phyloP scores from a whole-genome alignment of 1,284 basidiomycete genomes.

The Cryptococcus sp. region DNA sequence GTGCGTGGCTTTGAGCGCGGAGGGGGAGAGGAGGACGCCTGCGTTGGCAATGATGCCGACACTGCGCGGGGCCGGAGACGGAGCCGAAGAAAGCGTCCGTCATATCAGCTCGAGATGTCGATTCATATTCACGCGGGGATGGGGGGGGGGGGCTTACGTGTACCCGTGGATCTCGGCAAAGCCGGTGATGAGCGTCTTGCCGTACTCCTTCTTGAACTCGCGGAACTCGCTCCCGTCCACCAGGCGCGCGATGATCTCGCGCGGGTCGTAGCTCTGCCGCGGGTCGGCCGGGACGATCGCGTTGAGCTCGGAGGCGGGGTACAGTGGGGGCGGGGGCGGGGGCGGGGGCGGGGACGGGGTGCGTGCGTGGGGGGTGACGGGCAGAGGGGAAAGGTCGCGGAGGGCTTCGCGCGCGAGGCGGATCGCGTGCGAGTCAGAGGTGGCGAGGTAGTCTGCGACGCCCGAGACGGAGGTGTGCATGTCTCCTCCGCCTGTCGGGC shows the following conservation, averaged over 20 bases:
- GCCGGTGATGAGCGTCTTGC: constrained; percentile 84
- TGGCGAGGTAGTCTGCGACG: constrained; percentile 87
- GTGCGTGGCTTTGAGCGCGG: constrained; percentile 88
- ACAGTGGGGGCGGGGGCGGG: constrained; percentile 59
- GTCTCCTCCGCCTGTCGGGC: constrained; percentile 58
- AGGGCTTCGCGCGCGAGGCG: constrained; percentile 77
- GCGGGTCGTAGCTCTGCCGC: constrained; percentile 84
- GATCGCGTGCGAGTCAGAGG: constrained; percentile 84
- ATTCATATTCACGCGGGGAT: constrained; percentile 2
- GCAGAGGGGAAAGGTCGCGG: constrained; percentile 63
- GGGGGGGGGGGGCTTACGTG: constrained; percentile 28
- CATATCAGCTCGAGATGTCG: no score
- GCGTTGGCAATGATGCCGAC: constrained; percentile 91
- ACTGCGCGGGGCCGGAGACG: constrained; percentile 49
- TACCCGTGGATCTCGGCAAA: constrained; percentile 87
- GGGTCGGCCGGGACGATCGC: constrained; percentile 88
- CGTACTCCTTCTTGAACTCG: constrained; percentile 95
- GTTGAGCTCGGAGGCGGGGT: constrained; percentile 75
- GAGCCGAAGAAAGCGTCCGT: no score
- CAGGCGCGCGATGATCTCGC: constrained; percentile 84
- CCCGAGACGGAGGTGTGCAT: constrained; percentile 95
- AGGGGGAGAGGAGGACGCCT: constrained; percentile 89
- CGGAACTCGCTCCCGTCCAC: constrained; percentile 89
- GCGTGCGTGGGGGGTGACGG: not conserved
- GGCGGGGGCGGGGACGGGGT: not conserved